phyloP scores from a whole-genome alignment of 179 eudicot species.

The Heliamphora pulchella region DNA sequence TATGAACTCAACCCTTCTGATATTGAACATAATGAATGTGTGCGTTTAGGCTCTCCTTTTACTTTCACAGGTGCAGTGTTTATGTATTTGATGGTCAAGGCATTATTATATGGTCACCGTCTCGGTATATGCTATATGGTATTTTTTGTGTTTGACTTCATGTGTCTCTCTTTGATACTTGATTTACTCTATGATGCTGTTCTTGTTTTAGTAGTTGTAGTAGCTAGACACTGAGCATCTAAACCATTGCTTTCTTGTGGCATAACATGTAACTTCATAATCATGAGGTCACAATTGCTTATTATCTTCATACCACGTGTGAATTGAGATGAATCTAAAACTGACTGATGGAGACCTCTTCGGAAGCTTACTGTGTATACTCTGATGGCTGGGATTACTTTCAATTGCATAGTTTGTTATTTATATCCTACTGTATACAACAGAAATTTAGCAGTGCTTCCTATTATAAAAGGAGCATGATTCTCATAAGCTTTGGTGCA shows the following conservation, averaged over 20 bases:
- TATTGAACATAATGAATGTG: not conserved
- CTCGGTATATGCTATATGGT: no score
- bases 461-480: not conserved
- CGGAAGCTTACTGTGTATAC: not conserved
- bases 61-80: no score
- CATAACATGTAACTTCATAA: not conserved
- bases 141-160: no score
- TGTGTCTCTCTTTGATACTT: no score
- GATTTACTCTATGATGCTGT: not conserved
- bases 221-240: not conserved
- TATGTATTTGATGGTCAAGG: no score
- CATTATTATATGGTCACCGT: no score
- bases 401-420: not conserved
- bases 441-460: slow-evolving; percentile 1
- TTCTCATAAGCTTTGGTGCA: not conserved
- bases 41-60: no score
- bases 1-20: not conserved
- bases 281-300: not conserved
- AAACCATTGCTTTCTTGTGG: not conserved
- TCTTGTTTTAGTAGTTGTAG: not conserved
- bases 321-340: no score
- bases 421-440: not conserved
- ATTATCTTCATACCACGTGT: no score
- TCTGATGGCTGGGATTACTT: not conserved
- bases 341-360: no score